Conservation (phyloP, 2,329 filamentous ascomycete genomes). For the Tolypocladium guangdongense region DNA sequence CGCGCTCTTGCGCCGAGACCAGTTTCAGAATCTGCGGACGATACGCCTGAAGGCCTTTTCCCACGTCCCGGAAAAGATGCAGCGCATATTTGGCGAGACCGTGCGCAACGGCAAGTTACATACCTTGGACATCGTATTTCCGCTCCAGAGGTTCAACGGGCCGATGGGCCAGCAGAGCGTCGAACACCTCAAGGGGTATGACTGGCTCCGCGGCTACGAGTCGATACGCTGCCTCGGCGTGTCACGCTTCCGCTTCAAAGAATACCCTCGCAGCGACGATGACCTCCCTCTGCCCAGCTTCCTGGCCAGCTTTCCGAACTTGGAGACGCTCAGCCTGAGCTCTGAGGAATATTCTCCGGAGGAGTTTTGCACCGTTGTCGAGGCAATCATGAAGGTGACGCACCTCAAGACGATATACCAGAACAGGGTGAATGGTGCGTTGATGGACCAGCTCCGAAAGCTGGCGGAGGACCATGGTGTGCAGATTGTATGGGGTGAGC, state of each 20-base stretch:
- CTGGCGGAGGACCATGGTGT: constrained; percentile 14
- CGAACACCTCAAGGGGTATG: constrained; percentile 18
- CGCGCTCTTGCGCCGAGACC: background rate
- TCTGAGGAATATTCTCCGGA: constrained; percentile 17
- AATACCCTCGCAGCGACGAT: constrained; percentile 14
- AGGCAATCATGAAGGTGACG: constrained; percentile 18
- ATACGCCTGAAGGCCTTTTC: constrained; percentile 16
- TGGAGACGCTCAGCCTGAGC: constrained; percentile 24
- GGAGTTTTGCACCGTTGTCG: constrained; percentile 18
- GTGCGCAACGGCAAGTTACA: constrained; percentile 17
- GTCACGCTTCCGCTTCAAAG: constrained; percentile 22
- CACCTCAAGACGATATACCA: constrained; percentile 23
- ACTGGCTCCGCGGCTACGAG: constrained; percentile 23
- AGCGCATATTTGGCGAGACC: constrained; percentile 13
- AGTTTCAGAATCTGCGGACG: constrained; percentile 15
- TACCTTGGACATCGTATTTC: constrained; percentile 26
- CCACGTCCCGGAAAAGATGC: constrained; percentile 12
- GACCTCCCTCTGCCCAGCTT: constrained; percentile 22
- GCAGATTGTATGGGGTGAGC: constrained; percentile 17
- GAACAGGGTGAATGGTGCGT: constrained; percentile 15
- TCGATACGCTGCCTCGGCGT: constrained; percentile 23
- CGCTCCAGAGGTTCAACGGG: constrained; percentile 12
- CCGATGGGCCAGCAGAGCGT: constrained; percentile 14
- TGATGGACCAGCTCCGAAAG: constrained; percentile 18
- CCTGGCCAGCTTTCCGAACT: constrained; percentile 23